Evolutionary conservation across 2,329 filamentous ascomycete species (phyloP), one percentile per base, ranked within the genome.

Genomic region (Trichoderma sp.): DNA sequence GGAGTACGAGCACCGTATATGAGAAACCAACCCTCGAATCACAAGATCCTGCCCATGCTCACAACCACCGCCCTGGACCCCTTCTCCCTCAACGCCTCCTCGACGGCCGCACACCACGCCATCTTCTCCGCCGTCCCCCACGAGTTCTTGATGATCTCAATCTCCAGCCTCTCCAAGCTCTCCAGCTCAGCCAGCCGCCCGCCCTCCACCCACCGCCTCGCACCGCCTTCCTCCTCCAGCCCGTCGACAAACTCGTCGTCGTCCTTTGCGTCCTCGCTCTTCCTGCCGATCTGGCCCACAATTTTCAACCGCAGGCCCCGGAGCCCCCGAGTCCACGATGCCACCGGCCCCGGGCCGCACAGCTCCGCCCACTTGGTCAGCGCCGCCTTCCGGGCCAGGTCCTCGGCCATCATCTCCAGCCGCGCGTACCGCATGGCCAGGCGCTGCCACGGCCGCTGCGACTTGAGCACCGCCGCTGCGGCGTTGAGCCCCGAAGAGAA

Each of bases 401-500:
- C 81, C 10, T 74, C 71, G 1, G 74, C 75, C 22, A 80, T 73
- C 12, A 83, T 73, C 67, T 84, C 82, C 1, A 84, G 72, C 1
- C 80, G 73, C 2, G 78, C 77, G 58, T 76, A 80, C 10, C 82
- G 77, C 72, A 84, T 71, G 2, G 71, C 70, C n/a, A 71, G 71
- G 4, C 75, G 73, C 76, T 85, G 83, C 83, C 83, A 85, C 3
- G 74, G 70, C 37, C 67, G 64, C 27, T 82, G 71, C 15, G 74
- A 70, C 2, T 78, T 74, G 64, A 83, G 80, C 0, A 75, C 73
- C 4, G 74, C 74, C 9, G 77, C 71, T 0, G 81, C 82, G 1
- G 81, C 77, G 71, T 78, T 78, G 4, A 83, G 71, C 0, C 82
- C 83, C 15, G 80, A 82, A 13, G 79, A 76, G 73, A 83, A 83